phyloP scores from a whole-genome alignment of 805 yeast species.

The Candida tallmaniae region DNA sequence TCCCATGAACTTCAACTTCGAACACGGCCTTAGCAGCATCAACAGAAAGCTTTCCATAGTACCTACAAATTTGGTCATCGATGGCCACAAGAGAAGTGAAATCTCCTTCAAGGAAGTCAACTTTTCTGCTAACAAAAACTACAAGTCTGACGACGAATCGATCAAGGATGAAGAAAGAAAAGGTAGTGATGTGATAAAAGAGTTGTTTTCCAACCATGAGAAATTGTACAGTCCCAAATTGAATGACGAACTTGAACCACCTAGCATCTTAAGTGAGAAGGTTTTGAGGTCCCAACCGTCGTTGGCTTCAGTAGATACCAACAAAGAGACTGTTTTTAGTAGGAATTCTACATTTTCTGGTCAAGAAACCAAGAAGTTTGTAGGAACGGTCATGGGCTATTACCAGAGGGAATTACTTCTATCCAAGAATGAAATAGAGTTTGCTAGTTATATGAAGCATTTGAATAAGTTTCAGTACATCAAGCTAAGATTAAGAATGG shows the following conservation, averaged over 20 bases:
- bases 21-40: conserved; percentile 4
- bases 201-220: conserved; percentile 31
- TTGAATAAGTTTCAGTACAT: conserved; percentile 16
- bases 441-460: conserved; percentile 49
- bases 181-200: conserved; percentile 16
- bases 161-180: conserved; percentile 5
- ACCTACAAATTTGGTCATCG: conserved; percentile 20
- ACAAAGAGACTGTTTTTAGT: conserved; percentile 8
- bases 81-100: conserved; percentile 12
- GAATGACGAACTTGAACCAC: conserved; percentile 5
- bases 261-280: conserved; percentile 4
- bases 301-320: conserved; percentile 9
- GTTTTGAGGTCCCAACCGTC: conserved; percentile 7
- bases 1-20: conserved; percentile 15
- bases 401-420: conserved; percentile 57
- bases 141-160: conserved; percentile 1
- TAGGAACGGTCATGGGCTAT: conserved; percentile 32
- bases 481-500: conserved; percentile 10
- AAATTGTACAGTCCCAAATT: conserved; percentile 19
- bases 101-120: conserved; percentile 23
- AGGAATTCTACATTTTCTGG: not conserved
- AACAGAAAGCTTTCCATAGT: conserved; percentile 24
- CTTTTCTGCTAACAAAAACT: conserved; percentile 8
- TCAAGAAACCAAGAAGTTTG: not conserved
- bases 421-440: conserved; percentile 56